phyloP scores from a whole-genome alignment of 2,329 filamentous ascomycete species.

The Juglanconis sp. region DNA sequence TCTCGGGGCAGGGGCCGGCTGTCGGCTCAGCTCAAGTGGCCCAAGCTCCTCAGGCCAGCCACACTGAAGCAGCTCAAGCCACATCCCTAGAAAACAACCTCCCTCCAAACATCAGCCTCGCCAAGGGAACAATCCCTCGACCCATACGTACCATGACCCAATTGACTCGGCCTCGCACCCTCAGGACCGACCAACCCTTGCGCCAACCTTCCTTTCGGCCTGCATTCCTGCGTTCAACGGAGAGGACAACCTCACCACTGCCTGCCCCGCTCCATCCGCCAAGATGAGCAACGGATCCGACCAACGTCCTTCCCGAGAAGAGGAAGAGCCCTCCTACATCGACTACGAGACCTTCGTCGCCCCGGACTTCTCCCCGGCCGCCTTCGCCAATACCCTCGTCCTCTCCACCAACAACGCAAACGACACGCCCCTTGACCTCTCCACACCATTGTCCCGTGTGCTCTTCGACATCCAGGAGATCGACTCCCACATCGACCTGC shows the following conservation, averaged over 20 bases:
- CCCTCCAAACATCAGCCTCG: not conserved
- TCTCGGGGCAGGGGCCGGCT: no score
- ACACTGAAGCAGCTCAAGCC: not conserved
- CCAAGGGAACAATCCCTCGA: not conserved
- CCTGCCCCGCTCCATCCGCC: not conserved
- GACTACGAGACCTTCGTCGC: conserved; percentile 91
- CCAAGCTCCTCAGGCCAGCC: not conserved
- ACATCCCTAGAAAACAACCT: not conserved
- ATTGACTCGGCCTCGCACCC: not conserved
- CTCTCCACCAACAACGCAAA: conserved; percentile 87
- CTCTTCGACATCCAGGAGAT: conserved; percentile 97
- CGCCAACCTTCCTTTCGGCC: not conserved
- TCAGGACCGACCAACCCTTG: not conserved
- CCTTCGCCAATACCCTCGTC: conserved; percentile 86
- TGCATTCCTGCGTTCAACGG: not conserved
- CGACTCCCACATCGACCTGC: conserved; percentile 87
- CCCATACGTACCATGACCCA: not conserved
- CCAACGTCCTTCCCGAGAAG: conserved; percentile 27
- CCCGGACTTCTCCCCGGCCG: conserved; percentile 73
- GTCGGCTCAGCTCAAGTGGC: not conserved
- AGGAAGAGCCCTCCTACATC: conserved; percentile 77
- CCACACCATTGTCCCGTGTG: conserved; percentile 87
- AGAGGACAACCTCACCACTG: not conserved
- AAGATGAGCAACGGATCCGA: conserved; percentile 28
- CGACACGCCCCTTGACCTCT: conserved; percentile 87